Percentiles rank a stretch among this genome's conserved stretches.
Evolutionary conservation across 2,329 filamentous ascomycete species (phyloP).

Genomic region (Rhexocercosporidium sp.): DNA sequence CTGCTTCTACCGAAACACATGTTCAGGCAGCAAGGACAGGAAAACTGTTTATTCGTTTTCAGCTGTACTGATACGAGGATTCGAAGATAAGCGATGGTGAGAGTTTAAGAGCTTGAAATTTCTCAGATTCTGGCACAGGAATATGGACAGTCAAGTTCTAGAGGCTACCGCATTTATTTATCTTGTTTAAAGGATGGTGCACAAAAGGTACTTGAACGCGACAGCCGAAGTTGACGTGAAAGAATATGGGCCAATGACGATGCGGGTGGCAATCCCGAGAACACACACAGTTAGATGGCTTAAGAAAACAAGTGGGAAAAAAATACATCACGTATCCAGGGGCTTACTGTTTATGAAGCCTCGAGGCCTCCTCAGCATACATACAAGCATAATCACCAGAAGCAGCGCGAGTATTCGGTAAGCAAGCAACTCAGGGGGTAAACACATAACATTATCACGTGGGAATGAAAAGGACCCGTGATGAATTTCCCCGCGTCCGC

Average conservation of each 20-base stretch:
- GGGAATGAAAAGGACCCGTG: neutral
- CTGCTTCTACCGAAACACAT: slow-evolving; percentile 13
- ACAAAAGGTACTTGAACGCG: too few species aligned
- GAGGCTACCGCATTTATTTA: too few species aligned
- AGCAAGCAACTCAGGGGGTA: neutral
- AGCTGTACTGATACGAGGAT: neutral
- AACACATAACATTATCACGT: neutral
- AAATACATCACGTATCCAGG: too few species aligned
- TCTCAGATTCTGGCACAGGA: too few species aligned
- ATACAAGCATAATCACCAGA: neutral
- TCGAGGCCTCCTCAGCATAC: too few species aligned
- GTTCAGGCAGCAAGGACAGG: neutral
- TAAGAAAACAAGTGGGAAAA: too few species aligned
- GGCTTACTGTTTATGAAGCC: too few species aligned
- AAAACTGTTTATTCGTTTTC: neutral
- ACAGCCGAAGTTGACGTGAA: neutral
- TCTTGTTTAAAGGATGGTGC: too few species aligned
- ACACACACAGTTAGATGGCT: too few species aligned
- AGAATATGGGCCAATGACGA: neutral
- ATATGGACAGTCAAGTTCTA: too few species aligned
- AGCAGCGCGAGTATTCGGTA: neutral
- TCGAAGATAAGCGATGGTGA: too few species aligned
- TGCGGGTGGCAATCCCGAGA: neutral
- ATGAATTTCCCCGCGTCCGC: neutral
- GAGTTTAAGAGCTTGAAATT: too few species aligned